Evolutionary conservation across 1,139 yeast species (phyloP).

Genomic region (Diutina siamensis): DNA sequence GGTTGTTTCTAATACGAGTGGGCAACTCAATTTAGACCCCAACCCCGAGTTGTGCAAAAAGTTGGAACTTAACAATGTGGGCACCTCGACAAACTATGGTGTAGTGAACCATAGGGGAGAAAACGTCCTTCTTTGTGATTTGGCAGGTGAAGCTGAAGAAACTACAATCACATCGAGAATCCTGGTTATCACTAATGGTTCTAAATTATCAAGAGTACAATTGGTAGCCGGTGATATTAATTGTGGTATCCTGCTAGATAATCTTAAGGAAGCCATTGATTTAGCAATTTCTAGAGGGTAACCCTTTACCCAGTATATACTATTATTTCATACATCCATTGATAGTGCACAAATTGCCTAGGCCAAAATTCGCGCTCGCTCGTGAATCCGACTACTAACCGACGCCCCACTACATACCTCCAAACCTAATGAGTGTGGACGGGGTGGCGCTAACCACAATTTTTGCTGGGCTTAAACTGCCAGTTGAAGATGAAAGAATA

Average conservation of each 20-base stretch:
- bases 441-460: slow-evolving; percentile 44
- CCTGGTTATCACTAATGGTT: neutral
- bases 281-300: neutral
- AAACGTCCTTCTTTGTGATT: slow-evolving; percentile 40
- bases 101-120: slow-evolving; percentile 29
- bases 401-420: neutral
- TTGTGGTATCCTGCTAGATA: neutral
- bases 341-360: too few species aligned
- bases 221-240: neutral
- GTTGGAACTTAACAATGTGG: slow-evolving; percentile 25
- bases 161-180: slow-evolving; percentile 32
- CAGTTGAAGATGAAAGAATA: slow-evolving; percentile 37
- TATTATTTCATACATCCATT: too few species aligned
- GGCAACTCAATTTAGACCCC: slow-evolving; percentile 19
- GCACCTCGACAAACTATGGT: slow-evolving; percentile 57
- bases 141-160: slow-evolving; percentile 78
- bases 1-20: slow-evolving; percentile 27
- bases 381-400: too few species aligned
- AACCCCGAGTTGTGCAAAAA: slow-evolving; percentile 15
- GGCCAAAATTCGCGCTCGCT: too few species aligned
- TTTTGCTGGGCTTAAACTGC: slow-evolving; percentile 40
- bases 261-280: neutral
- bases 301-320: neutral
- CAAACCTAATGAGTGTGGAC: slow-evolving; percentile 16
- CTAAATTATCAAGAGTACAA: neutral